Evolutionary conservation across 208 protist genomes (phyloP).

Genomic region (Acanthamoeba triangularis): DNA sequence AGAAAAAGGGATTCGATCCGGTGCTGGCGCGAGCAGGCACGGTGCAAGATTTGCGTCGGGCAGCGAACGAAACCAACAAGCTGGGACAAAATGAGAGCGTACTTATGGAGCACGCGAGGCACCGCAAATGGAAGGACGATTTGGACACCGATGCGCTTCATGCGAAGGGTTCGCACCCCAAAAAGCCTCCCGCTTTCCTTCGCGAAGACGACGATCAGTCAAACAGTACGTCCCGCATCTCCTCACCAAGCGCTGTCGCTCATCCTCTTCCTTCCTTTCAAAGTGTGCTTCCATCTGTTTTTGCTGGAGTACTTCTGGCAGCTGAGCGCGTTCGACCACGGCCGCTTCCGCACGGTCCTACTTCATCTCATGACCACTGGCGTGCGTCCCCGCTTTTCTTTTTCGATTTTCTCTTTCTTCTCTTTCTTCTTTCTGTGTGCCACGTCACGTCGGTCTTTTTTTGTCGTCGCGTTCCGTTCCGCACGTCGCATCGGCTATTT

Average conservation of each 20-base stretch:
- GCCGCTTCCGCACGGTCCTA: constrained; percentile 4
- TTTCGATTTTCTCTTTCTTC: not conserved
- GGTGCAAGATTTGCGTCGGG: not conserved
- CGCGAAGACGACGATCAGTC: not conserved
- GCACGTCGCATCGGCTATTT: not conserved
- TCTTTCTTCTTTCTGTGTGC: not conserved
- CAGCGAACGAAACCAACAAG: too few species aligned
- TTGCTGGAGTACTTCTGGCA: constrained; percentile 50
- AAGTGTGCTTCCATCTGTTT: constrained; percentile 36
- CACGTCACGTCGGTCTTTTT: too few species aligned
- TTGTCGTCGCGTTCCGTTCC: not conserved
- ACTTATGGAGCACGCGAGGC: not conserved
- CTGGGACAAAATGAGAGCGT: not conserved
- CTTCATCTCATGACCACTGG: constrained; percentile 11
- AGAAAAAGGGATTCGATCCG: not conserved
- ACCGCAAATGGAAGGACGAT: constrained; percentile 47
- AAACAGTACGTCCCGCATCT: not conserved
- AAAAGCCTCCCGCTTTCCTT: not conserved
- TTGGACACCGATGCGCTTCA: not conserved
- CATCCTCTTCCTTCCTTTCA: not conserved
- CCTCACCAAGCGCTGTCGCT: not conserved
- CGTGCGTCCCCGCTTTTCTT: not conserved
- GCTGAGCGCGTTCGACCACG: constrained; percentile 11
- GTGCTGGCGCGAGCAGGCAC: not conserved
- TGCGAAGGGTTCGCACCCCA: not conserved